A percentile compares a stretch with the other conserved stretches of the same genome.
Evolutionary conservation across 192 early-diverging fungal species (phyloP).

Genomic region (Coemansia sp.): DNA sequence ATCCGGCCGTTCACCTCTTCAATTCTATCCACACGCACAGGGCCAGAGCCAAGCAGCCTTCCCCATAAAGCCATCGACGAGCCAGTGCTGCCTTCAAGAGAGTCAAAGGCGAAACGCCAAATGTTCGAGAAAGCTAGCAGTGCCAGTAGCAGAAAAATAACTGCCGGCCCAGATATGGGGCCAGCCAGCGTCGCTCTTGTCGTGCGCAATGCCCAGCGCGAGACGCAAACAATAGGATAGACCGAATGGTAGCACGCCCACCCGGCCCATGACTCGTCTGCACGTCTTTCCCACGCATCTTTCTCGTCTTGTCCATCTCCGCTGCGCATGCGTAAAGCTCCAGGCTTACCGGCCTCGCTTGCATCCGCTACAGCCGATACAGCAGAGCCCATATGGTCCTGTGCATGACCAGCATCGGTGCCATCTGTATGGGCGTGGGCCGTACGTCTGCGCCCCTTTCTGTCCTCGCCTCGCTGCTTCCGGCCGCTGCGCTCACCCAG

Average conservation of each 20-base stretch:
- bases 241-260: conserved; percentile 29
- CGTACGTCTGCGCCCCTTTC: neutral
- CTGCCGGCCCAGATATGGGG: conserved; percentile 12
- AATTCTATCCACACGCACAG: conserved; percentile 15
- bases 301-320: neutral
- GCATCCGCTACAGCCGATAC: neutral
- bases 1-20: conserved; percentile 26
- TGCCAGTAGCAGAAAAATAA: conserved; percentile 12
- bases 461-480: neutral
- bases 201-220: neutral
- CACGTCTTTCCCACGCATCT: conserved; percentile 13
- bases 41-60: conserved; percentile 2
- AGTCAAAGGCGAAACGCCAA: conserved; percentile 22
- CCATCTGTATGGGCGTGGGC: neutral
- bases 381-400: neutral
- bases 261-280: conserved; percentile 25
- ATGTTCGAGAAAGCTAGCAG: conserved; percentile 21
- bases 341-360: neutral
- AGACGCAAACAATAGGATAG: conserved; percentile 13
- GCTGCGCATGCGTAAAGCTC: neutral
- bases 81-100: neutral
- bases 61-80: neutral
- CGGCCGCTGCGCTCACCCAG: conserved; percentile 11
- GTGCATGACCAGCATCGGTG: neutral
- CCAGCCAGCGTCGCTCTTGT: neutral